Evolutionary conservation across 1,284 basidiomycete genomes (phyloP).

Genomic region (Ceratobasidium sp.): DNA sequence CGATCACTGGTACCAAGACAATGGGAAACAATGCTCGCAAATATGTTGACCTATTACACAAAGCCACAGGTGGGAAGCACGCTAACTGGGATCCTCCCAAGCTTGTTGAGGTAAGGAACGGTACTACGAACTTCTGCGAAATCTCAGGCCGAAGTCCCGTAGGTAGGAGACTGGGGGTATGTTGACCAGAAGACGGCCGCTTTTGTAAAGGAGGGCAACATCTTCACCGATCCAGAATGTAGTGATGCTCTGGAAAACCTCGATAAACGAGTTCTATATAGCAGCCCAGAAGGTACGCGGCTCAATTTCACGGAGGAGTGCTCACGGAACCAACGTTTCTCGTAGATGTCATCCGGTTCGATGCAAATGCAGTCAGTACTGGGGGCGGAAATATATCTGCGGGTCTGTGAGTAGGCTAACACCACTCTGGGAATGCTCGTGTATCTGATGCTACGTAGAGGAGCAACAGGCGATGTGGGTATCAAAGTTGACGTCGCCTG

Average conservation of each 20-base stretch:
- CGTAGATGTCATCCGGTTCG: conserved; percentile 8
- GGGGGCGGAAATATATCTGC: not conserved
- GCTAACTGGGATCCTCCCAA: conserved; percentile 36
- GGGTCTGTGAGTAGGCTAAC: conserved; percentile 12
- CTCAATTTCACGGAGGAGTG: not conserved
- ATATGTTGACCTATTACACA: conserved; percentile 33
- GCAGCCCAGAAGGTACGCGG: conserved; percentile 20
- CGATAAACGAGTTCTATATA: conserved; percentile 3
- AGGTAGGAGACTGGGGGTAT: conserved; percentile 42
- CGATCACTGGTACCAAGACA: not conserved
- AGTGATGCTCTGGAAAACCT: not conserved
- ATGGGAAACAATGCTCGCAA: conserved; percentile 34
- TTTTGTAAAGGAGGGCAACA: conserved; percentile 38
- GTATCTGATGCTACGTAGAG: conserved; percentile 1
- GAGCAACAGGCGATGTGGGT: conserved; percentile 33
- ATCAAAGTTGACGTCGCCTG: conserved; percentile 5
- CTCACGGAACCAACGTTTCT: not conserved
- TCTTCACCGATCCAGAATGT: conserved; percentile 23
- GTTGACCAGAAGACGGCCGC: conserved; percentile 12
- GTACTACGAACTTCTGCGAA: not conserved
- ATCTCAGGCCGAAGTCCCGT: not conserved
- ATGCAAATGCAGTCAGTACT: not conserved
- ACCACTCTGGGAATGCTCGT: not conserved
- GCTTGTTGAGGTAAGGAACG: conserved; percentile 6
- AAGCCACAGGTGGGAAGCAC: conserved; percentile 34